Evolutionary conservation across 1,284 basidiomycete species (phyloP), one percentile per base, ranked within the genome.

Genomic region (Ustilago hordei): DNA sequence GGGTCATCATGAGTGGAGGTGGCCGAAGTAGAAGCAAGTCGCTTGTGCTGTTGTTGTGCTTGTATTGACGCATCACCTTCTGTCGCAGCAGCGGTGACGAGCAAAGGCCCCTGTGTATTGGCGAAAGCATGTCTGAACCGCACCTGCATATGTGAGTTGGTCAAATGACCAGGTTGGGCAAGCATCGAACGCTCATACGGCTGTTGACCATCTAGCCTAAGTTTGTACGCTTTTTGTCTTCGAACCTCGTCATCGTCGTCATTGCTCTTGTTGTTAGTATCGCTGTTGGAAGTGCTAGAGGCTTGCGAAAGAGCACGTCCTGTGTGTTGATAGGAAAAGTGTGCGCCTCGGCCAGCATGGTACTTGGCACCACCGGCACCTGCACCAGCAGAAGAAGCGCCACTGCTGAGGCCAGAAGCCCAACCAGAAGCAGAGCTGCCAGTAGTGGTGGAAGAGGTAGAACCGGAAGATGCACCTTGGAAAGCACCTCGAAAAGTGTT

Each of bases 361-460:
- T 67, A 83, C 60, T 83, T 83, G 59, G 81, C 81, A 23, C 81
- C 81, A 19, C 81, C 81, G 11, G 75, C 72, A 13, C 81, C 81
- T 7, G 81, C 68, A 19, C 81, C 81, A 11, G 76, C 79, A 4
- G 65, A 66, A 32, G 67, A 75, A 35, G 71, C 77, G 23, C 77
- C 75, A 45, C 73, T 72, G 56, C 77, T 79, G 36, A 81, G 69
- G 38, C 80, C 80, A 4, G 73, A 65, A 17, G 78, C 67, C 75
- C 75, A 81, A 5, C 72, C 64, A 2, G 79, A 72, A n/a, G 80
- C 63, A 31, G 79, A 70, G 12, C 64, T 70, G 23, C 67, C 70
- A n/a, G 72, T 32, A 8, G 45, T 48, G 39, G 43, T 69, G 23
- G 66, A 64, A 43, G 75, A 73, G 38, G 59, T 32, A 38, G 69